Evolutionary conservation across 176 grass and related monocot genomes (phyloP), one percentile per base, ranked within the genome.

Genomic region (Carex pumila): DNA sequence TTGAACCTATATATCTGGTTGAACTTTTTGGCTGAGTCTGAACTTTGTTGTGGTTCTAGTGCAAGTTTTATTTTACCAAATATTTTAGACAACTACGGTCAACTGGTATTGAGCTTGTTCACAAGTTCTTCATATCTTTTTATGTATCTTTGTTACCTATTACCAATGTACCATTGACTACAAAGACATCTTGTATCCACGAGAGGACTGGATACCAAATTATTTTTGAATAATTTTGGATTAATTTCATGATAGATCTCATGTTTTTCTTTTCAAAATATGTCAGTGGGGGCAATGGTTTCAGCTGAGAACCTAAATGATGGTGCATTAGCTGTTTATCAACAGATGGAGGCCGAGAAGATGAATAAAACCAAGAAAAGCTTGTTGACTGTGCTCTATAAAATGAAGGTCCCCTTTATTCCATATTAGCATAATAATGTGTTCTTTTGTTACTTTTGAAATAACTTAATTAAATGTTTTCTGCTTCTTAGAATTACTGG

Each of bases 271-370:
- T 58, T 74, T 21, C 64, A 43, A 53, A 32, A 53, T 70, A 60
- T 61, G 69, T 54, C 30, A 84, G 82, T 84, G 82, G 82, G 82
- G 17, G 82, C 50, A 43, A 61, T 25, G 65, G 29, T 84, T 74
- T 9, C 82, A 21, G 67, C 82, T 5, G 82, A 61, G 41, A 62
- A 84, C 37, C 66, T 84, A 7, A 74, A 52, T 73, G 65, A 55
- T 34, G 39, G 31, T 60, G 53, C 63, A 18, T 6, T 19, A 37
- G 67, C 82, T 55, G 15, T 17, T n/a, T 84, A 84, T 36, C 65
- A 31, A 74, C 65, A 84, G 65, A 30, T 61, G 1, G 82, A 84
- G 82, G 55, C 65, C 14, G 82, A 72, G 65, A 84, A 84, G 82
- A 39, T 84, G 66, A 84, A 84, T 61, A 84, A 84, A 84, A 74